phyloP scores from a whole-genome alignment of 2,329 filamentous ascomycete genomes.

The Zasmidium angulare region DNA sequence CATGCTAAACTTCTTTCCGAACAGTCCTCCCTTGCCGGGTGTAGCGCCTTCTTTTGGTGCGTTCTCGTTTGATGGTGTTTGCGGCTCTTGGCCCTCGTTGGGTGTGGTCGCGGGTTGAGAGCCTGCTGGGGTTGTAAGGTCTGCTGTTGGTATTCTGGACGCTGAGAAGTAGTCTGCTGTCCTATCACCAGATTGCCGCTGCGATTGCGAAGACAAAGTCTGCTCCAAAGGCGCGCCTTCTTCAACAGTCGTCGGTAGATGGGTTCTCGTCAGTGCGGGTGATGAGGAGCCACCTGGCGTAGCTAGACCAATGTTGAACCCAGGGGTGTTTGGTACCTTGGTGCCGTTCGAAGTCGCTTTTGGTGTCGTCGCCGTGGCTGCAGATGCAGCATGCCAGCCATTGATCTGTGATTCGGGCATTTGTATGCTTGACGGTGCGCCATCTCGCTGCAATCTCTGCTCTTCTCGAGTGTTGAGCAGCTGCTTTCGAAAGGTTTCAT shows the following conservation, averaged over 20 bases:
- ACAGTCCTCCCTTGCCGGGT: conserved; percentile 54
- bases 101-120: conserved; percentile 34
- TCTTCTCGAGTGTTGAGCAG: conserved; percentile 64
- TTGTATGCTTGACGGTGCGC: conserved; percentile 62
- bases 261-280: conserved; percentile 35
- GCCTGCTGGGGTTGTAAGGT: conserved; percentile 27
- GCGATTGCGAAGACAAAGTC: conserved; percentile 54
- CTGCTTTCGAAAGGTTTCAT: conserved; percentile 69
- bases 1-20: conserved; percentile 83
- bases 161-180: conserved; percentile 75
- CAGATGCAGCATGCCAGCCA: conserved; percentile 42
- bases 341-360: conserved; percentile 66
- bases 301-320: conserved; percentile 69
- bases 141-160: conserved; percentile 51
- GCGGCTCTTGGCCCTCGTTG: conserved; percentile 34
- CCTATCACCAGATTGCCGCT: conserved; percentile 60
- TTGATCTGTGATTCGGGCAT: conserved; percentile 47
- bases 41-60: conserved; percentile 53
- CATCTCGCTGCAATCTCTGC: conserved; percentile 54
- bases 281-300: conserved; percentile 35
- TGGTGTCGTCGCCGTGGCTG: conserved; percentile 50
- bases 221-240: conserved; percentile 54
- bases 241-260: conserved; percentile 39
- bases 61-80: conserved; percentile 47
- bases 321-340: conserved; percentile 65